Conservation (phyloP, 192 early-diverging fungal genomes). For the Umbelopsis ramanniana region DNA sequence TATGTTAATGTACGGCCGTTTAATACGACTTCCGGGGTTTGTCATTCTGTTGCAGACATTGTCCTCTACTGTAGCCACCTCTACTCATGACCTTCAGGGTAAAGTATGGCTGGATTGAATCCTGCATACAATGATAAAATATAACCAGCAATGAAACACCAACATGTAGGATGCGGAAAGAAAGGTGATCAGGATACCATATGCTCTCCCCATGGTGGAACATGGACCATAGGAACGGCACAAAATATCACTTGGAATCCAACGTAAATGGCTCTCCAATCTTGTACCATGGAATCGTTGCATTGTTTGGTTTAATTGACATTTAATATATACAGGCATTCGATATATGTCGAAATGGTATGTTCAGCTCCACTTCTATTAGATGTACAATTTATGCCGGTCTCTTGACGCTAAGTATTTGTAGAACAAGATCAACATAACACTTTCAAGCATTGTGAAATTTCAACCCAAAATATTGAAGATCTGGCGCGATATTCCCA, state of each 20-base stretch:
- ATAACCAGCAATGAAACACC: not conserved
- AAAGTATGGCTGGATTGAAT: not conserved
- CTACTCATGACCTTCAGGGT: not conserved
- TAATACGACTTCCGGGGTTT: too few species aligned
- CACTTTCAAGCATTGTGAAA: not conserved
- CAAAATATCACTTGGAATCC: constrained; percentile 18
- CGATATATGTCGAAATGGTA: not conserved
- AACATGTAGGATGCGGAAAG: not conserved
- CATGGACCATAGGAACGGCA: not conserved
- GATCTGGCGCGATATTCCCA: not conserved
- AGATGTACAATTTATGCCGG: not conserved
- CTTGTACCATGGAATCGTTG: not conserved
- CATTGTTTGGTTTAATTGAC: not conserved
- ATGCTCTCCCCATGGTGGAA: constrained; percentile 2
- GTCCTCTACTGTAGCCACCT: not conserved
- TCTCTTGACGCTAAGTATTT: not conserved
- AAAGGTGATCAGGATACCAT: not conserved
- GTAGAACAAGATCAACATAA: constrained; percentile 7
- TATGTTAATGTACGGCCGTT: too few species aligned
- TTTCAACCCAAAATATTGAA: not conserved
- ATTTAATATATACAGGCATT: not conserved
- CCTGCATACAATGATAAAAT: not conserved
- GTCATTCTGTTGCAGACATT: not conserved
- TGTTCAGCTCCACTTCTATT: not conserved
- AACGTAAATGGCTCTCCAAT: not conserved